Conservation (phyloP, 148 eudicot species). For the Tetragonia tetragonoides region DNA sequence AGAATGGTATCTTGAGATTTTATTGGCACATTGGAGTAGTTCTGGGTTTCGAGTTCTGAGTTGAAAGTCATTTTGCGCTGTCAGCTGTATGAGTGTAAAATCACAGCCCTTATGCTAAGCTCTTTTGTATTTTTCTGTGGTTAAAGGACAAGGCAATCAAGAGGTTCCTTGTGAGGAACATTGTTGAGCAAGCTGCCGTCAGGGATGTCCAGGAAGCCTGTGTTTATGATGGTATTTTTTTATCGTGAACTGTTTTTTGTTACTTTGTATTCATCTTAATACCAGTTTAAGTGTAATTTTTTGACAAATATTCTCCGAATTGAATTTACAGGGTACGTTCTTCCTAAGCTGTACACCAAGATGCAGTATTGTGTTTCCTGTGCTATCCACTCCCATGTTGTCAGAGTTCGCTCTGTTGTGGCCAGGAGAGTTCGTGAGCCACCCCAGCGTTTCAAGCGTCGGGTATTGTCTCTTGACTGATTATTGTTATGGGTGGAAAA, state of each 20-base stretch:
- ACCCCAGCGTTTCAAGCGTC: conserved; percentile 38
- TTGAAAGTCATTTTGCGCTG: not conserved
- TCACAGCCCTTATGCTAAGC: not conserved
- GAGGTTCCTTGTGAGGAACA: conserved; percentile 51
- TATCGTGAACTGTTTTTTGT: not conserved
- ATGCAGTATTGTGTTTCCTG: conserved; percentile 43
- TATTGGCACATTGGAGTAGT: not conserved
- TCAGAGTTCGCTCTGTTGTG: conserved; percentile 40
- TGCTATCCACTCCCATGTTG: conserved; percentile 52
- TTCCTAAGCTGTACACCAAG: conserved; percentile 45
- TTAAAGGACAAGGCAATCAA: conserved; percentile 47
- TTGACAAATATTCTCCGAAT: not conserved
- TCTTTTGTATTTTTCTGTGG: not conserved
- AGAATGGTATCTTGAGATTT: not conserved
- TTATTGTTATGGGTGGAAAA: not conserved
- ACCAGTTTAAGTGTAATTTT: not conserved
- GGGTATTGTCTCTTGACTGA: conserved; percentile 25
- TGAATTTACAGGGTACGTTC: conserved; percentile 30
- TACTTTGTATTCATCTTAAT: not conserved
- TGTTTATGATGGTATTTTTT: conserved; percentile 38
- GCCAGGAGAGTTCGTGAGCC: conserved; percentile 41
- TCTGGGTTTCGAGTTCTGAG: not conserved
- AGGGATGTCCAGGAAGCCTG: conserved; percentile 53
- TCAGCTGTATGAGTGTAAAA: not conserved
- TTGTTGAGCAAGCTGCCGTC: conserved; percentile 53